Base-by-base conservation (phyloP, 2,329 filamentous ascomycete species). In the Hypoxylon sp. region DNA sequence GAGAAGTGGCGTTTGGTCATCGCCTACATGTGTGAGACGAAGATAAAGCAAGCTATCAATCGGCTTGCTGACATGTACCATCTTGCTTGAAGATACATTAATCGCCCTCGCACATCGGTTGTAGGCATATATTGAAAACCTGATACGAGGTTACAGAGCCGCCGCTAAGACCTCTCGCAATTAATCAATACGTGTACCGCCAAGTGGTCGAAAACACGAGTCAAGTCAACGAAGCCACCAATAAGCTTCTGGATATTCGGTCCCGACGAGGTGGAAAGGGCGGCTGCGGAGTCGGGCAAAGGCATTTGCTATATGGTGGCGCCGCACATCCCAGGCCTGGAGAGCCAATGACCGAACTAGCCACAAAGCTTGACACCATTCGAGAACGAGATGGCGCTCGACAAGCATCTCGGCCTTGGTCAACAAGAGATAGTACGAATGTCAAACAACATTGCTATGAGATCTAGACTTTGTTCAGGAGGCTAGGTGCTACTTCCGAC, bases 131-230 rank as follows among this genome's bases (percentile, higher is more conserved):
- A 68, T 72, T 66, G 57, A 61, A 65, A 70, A 60, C 58, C 58
- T 64, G 69, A 72, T 72, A 72, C 69, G 69, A 69, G 69, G 66
- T 70, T 68, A 65, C 64, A 63, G 53, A 65, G 33, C 37, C 46
- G 50, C 59, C 22, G 51, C 56, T 55, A 62, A 49, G 63, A 48
- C 37, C 44, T 62, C 44, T 53, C 48, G 56, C 60, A 66, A 54
- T 68, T 65, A 68, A 66, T 65, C 33, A 61, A 65, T 58, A 60
- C 51, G 22, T 40, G 27, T 51, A 55, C 62, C 33, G 63, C 60
- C 61, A 66, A 67, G 66, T 69, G 50, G 37, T 56, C 44, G 20
- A 69, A 63, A 61, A 31, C 55, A 62, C 53, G 54, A 65, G 49
- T 31, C 66, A 46, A 35, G 57, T 61, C 35, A 46, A 48, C 25